A percentile compares a stretch with the other conserved stretches of the same genome.
Conservation (phyloP, 176 grass and related monocot genomes). For the Bothriochloa decipiens region DNA sequence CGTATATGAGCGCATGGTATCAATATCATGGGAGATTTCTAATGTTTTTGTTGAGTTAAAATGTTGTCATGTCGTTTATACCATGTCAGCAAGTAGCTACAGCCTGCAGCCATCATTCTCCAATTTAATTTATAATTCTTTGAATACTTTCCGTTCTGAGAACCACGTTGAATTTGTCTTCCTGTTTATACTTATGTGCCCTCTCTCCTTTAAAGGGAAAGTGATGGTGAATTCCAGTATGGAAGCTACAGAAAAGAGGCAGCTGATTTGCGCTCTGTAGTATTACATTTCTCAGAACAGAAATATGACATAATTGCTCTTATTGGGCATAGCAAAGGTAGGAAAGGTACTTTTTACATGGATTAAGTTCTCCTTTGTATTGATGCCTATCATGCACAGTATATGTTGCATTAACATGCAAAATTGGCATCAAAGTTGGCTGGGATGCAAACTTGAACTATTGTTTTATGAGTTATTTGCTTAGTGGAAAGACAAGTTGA, state of each 20-base stretch:
- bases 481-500: background rate
- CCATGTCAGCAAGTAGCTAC: background rate
- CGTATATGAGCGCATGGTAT: constrained; percentile 7
- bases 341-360: background rate
- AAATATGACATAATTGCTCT: constrained; percentile 74
- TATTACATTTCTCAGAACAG: constrained; percentile 65
- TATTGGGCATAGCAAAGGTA: constrained; percentile 95
- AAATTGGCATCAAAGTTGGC: constrained; percentile 3
- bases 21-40: background rate
- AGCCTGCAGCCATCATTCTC: background rate
- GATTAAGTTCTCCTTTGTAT: background rate
- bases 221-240: constrained; percentile 78
- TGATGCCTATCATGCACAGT: background rate
- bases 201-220: constrained; percentile 60
- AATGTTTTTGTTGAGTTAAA: background rate
- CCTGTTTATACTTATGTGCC: constrained; percentile 14
- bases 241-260: constrained; percentile 86
- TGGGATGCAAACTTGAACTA: background rate
- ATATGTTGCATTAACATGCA: constrained; percentile 15
- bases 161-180: background rate
- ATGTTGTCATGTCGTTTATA: background rate
- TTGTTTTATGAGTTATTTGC: background rate
- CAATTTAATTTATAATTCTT: background rate
- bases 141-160: background rate
- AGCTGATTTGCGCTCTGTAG: constrained; percentile 63